phyloP scores from a whole-genome alignment of 2,329 filamentous ascomycete genomes.

The Lachnellula arida region DNA sequence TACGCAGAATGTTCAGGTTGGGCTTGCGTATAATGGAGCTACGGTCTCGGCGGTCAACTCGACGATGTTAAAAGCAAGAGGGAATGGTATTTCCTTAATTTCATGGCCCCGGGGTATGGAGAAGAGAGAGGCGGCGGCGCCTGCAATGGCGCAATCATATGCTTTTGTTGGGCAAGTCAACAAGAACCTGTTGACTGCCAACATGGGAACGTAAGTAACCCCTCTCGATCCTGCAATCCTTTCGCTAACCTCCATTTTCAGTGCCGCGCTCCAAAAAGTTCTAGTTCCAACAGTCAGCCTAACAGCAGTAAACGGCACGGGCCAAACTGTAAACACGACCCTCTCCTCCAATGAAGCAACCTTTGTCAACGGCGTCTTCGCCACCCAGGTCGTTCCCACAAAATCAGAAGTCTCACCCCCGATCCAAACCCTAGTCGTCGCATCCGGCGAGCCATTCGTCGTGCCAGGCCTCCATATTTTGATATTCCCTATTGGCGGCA shows the following conservation, averaged over 20 bases:
- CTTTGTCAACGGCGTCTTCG: slow-evolving; percentile 68
- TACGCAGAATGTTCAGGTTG: slow-evolving; percentile 49
- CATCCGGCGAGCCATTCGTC: slow-evolving; percentile 51
- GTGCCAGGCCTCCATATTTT: slow-evolving; percentile 64
- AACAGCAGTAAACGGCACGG: slow-evolving; percentile 49
- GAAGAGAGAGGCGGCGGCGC: slow-evolving; percentile 20
- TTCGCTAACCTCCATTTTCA: slow-evolving; percentile 32
- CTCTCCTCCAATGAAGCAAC: slow-evolving; percentile 66
- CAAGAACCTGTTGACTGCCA: slow-evolving; percentile 45
- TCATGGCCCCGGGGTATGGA: slow-evolving; percentile 22
- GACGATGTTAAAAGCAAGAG: slow-evolving; percentile 19
- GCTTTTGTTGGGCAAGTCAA: slow-evolving; percentile 67
- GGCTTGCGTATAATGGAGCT: slow-evolving; percentile 50
- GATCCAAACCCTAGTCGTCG: slow-evolving; percentile 31
- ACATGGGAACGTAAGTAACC: slow-evolving; percentile 56
- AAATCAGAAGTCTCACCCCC: slow-evolving; percentile 27
- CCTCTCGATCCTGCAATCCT: slow-evolving; percentile 27
- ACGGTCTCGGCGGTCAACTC: slow-evolving; percentile 42
- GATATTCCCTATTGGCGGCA: slow-evolving; percentile 65
- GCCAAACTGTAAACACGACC: slow-evolving; percentile 53
- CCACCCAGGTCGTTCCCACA: slow-evolving; percentile 34
- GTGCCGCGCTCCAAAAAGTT: slow-evolving; percentile 48
- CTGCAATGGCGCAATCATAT: slow-evolving; percentile 55
- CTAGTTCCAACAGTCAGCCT: slow-evolving; percentile 67
- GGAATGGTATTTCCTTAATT: slow-evolving; percentile 21